Conservation (phyloP, 306 rosid species). For the Acacia acuminata region DNA sequence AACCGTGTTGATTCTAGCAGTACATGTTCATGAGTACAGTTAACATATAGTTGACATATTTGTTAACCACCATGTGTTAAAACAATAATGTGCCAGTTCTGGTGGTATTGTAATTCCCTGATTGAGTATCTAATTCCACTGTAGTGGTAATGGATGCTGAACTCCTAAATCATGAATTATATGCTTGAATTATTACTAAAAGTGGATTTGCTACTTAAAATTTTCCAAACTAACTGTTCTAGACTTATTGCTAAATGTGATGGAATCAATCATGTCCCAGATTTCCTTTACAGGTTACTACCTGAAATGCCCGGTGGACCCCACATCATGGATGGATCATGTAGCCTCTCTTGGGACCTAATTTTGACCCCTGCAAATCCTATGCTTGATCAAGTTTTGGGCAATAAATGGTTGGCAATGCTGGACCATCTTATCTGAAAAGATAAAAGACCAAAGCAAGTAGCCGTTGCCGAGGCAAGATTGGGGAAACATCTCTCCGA, state of each 20-base stretch:
- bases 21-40: background rate
- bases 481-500: background rate
- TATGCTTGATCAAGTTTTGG: constrained; percentile 4
- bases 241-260: constrained; percentile 3
- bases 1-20: background rate
- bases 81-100: background rate
- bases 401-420: background rate
- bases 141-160: constrained; percentile 5
- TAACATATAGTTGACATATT: background rate
- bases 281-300: background rate
- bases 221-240: constrained; percentile 13
- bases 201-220: background rate
- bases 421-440: background rate
- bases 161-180: background rate
- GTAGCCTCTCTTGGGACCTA: background rate
- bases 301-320: background rate
- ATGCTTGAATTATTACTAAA: background rate
- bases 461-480: background rate
- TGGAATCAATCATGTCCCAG: background rate
- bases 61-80: constrained; percentile 2
- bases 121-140: constrained; percentile 2
- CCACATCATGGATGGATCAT: background rate
- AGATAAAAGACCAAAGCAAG: background rate
- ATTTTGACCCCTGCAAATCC: background rate
- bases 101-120: background rate